Base-by-base conservation (phyloP, 306 rosid genomes). In the Acmispon strigosus region DNA sequence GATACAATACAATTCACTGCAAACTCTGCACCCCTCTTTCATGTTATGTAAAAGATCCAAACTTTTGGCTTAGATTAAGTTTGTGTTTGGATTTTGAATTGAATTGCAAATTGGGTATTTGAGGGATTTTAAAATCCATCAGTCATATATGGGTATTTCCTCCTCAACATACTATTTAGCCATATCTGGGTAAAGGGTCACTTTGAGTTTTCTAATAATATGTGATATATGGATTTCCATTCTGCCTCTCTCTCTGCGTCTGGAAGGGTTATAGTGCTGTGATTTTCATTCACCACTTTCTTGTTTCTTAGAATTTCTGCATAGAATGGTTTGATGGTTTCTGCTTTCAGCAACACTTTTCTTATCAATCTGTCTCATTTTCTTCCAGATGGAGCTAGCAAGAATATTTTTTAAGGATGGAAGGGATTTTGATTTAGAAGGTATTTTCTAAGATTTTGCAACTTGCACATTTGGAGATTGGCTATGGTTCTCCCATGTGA, bases 371-470 rank as follows among this genome's bases (percentile, higher is more conserved):
- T 72, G 11, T 78, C 15, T 74, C 66, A 17, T 77, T 79, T 66
- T 78, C 70, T 87, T 84, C 60, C 85, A 93, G 97, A 80, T 43
- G 82, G 96, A 90, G 86, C 82, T 93, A 39, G 92, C 86, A 4
- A 84, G 88, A 57, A 88, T 49, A 4, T 93, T 93, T 76, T 93
- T 93, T 41, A 88, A 89, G 76, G 97, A 90, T 75, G 94, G 89
- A 72, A 89, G 97, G 67, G 73, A 84, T 70, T 68, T 90, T 48
- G 96, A 93, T 80, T 88, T 93, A 57, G 89, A 90, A 88, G 98
- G 98, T 88, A n/a, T 70, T 69, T 80, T 75, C 43, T 60, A 18
- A 83, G 41, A 72, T 62, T 74, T 72, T 51, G 71, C 37, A 18
- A 6, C 37, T 6, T 4, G 34, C 34, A 2, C 8, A 32, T 32